Evolutionary conservation across 495 filamentous ascomycete genomes (phyloP).

Genomic region (Penicillium goetzii): DNA sequence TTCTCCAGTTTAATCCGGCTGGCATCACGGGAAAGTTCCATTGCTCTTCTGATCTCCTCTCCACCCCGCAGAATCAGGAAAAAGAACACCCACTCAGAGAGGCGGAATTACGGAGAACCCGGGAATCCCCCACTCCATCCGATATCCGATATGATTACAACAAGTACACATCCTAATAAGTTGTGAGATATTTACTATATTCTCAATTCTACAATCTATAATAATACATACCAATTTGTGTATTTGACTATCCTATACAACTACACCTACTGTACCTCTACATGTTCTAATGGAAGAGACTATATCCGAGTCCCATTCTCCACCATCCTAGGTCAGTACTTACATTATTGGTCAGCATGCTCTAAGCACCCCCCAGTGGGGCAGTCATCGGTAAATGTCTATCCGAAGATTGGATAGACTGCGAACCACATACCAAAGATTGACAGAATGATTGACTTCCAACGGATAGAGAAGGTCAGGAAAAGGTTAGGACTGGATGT

Average conservation of each 20-base stretch:
- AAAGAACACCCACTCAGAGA: constrained; percentile 3
- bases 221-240: too few relatives aligned
- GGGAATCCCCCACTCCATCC: constrained; percentile 1
- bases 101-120: constrained; percentile 22
- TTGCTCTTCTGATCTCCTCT: background rate
- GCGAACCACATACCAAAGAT: background rate
- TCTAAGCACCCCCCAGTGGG: constrained; percentile 25
- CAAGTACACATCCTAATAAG: background rate
- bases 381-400: constrained; percentile 18
- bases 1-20: background rate
- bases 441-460: background rate
- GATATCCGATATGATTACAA: background rate
- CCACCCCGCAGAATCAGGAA: constrained; percentile 20
- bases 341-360: constrained; percentile 26
- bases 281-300: constrained; percentile 16
- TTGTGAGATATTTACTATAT: too few relatives aligned
- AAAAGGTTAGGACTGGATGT: background rate
- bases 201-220: background rate
- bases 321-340: constrained; percentile 1
- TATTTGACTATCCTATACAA: background rate
- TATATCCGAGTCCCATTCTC: constrained; percentile 21
- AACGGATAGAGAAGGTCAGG: background rate
- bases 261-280: background rate
- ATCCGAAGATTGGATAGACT: constrained; percentile 11
- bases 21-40: background rate